Base-by-base conservation (phyloP, 352 stramenopile species). In the Globisporangium alternatum region DNA sequence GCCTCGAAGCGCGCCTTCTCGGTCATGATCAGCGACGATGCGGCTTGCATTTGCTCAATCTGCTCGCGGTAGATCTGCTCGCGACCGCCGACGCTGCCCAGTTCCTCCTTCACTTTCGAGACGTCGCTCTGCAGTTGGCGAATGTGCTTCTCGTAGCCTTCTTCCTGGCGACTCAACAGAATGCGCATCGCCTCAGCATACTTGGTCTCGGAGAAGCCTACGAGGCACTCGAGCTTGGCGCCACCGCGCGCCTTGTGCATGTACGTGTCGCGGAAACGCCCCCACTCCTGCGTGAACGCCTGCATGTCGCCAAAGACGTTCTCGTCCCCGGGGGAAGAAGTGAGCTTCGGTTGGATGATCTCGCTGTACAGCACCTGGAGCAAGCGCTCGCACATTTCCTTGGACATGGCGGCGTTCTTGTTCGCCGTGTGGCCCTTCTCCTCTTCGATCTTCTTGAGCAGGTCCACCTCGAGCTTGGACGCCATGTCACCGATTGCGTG, bases 11-110 rank as follows among this genome's bases (percentile, higher is more conserved):
- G 72, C 8, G 82, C 83, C 64, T 91, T 91, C 58, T 93, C 83
- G 0, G 78, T 90, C 76, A 89, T 67, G 44, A 91, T 81, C 52
- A 89, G 71, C 30, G 87, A 93, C 56, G 85, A 90, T 51, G 78
- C 73, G 19, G 75, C 69, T 62, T 93, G 80, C 79, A 93, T 88
- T 69, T 91, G 78, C 66, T 96, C 87, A 58, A 96, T 91, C 73
- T 94, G 85, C 68, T 93, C 83, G 64, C 88, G 86, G 74, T 91
- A 92, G 67, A 94, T 89, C 71, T 93, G 81, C 49, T 93, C 82
- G 39, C 84, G 81, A 7, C 82, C 87, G 33, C 85, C 81, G 37
- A 91, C 83, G 51, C 82, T 92, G 39, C 84, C 87, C 13, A 96
- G 78, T 44, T 91, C 80, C 72, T 96, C 87, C 55, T 92, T 91